A percentile compares a stretch with the other conserved stretches of the same genome.
phyloP scores from a whole-genome alignment of 2,329 filamentous ascomycete species.

The Fusarium illudens region DNA sequence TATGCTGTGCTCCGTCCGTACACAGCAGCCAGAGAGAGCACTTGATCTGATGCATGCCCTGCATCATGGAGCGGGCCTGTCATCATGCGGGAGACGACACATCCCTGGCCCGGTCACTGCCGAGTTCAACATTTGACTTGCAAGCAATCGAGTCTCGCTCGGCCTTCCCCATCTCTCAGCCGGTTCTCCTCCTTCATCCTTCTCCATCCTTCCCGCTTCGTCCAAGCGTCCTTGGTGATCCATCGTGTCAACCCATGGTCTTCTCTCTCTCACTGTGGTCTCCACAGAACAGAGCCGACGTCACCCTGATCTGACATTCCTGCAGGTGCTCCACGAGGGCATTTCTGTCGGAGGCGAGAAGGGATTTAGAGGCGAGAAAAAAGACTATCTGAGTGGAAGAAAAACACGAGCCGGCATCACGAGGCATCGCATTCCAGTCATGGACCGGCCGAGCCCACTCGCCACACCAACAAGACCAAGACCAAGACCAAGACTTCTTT shows the following conservation, averaged over 20 bases:
- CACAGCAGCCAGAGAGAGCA: not conserved
- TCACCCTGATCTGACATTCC: constrained; percentile 8
- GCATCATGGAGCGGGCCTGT: constrained; percentile 1
- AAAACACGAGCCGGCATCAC: constrained; percentile 28
- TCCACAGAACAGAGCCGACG: not conserved
- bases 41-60: constrained; percentile 1
- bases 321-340: not conserved
- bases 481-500: not conserved
- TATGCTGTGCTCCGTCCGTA: not conserved
- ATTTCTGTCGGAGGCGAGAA: not conserved
- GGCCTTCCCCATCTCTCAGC: not conserved
- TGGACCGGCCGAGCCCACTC: not conserved
- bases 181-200: not conserved
- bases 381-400: not conserved
- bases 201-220: constrained; percentile 8
- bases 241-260: not conserved
- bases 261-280: not conserved
- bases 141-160: constrained; percentile 1
- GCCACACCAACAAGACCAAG: constrained; percentile 1
- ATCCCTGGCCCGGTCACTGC: constrained; percentile 15
- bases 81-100: not conserved
- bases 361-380: not conserved
- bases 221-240: constrained; percentile 5
- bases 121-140: constrained; percentile 6
- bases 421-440: constrained; percentile 16